Conservation (phyloP, 768 basidiomycete genomes). For the Amanita polypyramis region DNA sequence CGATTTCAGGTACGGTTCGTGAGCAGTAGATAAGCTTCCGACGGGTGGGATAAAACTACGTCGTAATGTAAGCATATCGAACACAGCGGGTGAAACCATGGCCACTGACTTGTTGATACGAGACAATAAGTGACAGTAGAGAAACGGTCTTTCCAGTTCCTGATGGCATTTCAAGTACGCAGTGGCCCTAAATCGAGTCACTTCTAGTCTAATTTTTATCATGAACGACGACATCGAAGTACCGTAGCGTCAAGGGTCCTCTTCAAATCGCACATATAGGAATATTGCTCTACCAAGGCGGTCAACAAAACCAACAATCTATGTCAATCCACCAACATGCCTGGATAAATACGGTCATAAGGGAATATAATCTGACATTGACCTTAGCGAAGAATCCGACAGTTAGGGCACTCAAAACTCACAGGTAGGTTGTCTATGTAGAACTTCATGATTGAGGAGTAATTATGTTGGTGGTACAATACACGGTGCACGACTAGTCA, state of each 20-base stretch:
- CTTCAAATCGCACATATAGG: constrained; percentile 99
- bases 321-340: constrained; percentile 23
- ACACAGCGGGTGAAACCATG: background rate
- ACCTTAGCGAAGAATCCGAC: constrained; percentile 5
- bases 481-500: background rate
- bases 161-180: constrained; percentile 99
- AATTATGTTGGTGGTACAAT: background rate
- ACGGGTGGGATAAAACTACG: constrained; percentile 81
- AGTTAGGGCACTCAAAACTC: constrained; percentile 17
- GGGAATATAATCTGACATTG: constrained; percentile 70
- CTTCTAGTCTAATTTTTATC: background rate
- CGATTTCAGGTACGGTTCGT: constrained; percentile 98
- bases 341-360: constrained; percentile 93
- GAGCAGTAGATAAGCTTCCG: constrained; percentile 98
- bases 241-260: constrained; percentile 92
- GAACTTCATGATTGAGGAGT: constrained; percentile 53
- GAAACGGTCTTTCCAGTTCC: constrained; percentile 99
- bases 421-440: constrained; percentile 75
- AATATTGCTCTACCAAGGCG: constrained; percentile 76
- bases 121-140: constrained; percentile 88
- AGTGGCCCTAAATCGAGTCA: constrained; percentile 66
- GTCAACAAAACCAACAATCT: constrained; percentile 5
- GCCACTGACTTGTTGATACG: constrained; percentile 79
- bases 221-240: constrained; percentile 9
- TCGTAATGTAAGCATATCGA: constrained; percentile 4